A percentile compares a stretch with the other conserved stretches of the same genome.
These are phyloP conservation scores for Balamuthia mandrillaris DNA, from an alignment of 208 protist species.

Conservation along the genomic window DNA sequence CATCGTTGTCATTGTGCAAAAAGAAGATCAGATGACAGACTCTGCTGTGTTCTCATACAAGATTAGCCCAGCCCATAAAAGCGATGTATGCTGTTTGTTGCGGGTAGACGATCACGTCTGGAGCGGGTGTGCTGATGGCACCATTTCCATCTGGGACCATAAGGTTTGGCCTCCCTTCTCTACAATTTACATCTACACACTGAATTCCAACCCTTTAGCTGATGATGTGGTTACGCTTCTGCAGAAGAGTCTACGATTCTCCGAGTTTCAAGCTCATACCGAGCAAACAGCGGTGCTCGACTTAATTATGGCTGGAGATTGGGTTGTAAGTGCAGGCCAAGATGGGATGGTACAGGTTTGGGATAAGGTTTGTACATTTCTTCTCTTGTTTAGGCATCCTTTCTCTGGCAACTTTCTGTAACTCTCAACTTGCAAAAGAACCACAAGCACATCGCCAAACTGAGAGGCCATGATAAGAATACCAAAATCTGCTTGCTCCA, in stretches of 20 bases:
- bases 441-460: not conserved
- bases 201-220: not conserved
- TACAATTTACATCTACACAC: not conserved
- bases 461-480: not conserved
- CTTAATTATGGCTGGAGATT: not conserved
- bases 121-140: not conserved
- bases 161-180: not conserved
- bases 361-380: not conserved
- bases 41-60: not conserved
- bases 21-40: too few species aligned
- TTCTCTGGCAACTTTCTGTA: not conserved
- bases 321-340: not conserved
- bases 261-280: constrained; percentile 20
- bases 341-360: constrained; percentile 5
- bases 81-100: not conserved
- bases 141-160: constrained; percentile 16
- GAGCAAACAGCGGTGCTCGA: too few species aligned
- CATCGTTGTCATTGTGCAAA: not conserved
- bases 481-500: not conserved
- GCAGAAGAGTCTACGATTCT: not conserved
- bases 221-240: not conserved
- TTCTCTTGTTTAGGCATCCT: not conserved
- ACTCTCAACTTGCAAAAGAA: too few species aligned
- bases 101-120: not conserved
- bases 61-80: not conserved